Evolutionary conservation across 306 rosid genomes (phyloP), one percentile per base, ranked within the genome.

Genomic region (Ormosia semicastrata): DNA sequence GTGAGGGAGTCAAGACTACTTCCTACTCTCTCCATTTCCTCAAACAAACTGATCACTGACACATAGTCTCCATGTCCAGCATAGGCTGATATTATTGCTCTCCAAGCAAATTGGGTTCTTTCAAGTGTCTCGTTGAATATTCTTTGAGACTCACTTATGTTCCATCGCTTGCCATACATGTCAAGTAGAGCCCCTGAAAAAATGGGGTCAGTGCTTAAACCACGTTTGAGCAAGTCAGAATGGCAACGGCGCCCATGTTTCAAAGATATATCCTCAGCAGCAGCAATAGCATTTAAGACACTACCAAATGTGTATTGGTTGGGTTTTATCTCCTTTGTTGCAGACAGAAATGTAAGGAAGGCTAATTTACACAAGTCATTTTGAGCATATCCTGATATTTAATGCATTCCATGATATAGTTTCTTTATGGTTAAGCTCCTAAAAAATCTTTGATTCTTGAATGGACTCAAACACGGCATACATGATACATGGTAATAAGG

Each of bases 81-180:
- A 73, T 87, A 89, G 66, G 93, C 91, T 2, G 98, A 91, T 82
- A 92, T 90, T 66, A 92, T 85, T 66, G 92, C 93, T 0, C 97
- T 94, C 94, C 97, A 92, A 81, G 94, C 86, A 81, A 87, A 87
- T 68, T 85, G 85, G 40, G 89, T 90, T 82, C 52, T 89, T 40
- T 84, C 82, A 53, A 89, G 88, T 32, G 86, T 81, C 69, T 94
- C 97, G 0, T 70, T 29, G 71, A 94, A 94, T 32, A 92, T 92
- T 85, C 81, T 87, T 44, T 84, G 86, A 37, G 97, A 91, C 72
- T 92, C 94, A 0, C 49, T 63, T 66, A 92, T 92, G 85, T 77
- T 57, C 98, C 98, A 14, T n/a, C 94, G 89, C 81, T 94, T 92
- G 77, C 94, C 97, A 85, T 91, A 94, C 97, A 94, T 92, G 83